These are phyloP conservation scores for Fistulifera pelliculosa DNA, from an alignment of 108 stramenopile genomes.

Conservation along the genomic window DNA sequence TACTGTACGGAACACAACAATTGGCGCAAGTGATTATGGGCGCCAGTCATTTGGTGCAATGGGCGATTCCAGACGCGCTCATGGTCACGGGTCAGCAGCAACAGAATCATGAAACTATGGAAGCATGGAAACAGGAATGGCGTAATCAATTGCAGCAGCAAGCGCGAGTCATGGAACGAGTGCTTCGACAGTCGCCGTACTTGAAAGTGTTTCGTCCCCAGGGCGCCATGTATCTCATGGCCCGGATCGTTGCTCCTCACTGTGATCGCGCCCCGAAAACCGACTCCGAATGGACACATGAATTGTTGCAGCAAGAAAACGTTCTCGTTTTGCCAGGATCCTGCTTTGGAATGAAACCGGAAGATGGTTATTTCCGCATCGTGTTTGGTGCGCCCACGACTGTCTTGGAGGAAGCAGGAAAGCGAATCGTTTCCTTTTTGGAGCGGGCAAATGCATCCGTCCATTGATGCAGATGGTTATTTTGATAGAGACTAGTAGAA, in stretches of 20 bases:
- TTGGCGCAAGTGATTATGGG: constrained; percentile 83
- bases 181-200: constrained; percentile 53
- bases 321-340: constrained; percentile 85
- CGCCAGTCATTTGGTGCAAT: constrained; percentile 70
- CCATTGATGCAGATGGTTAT: not conserved
- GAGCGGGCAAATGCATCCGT: constrained; percentile 9
- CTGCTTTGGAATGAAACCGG: constrained; percentile 63
- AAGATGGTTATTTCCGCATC: constrained; percentile 49
- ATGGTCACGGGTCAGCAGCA: constrained; percentile 16
- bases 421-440: constrained; percentile 67
- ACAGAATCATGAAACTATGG: constrained; percentile 23
- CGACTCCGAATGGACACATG: constrained; percentile 67
- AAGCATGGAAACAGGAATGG: constrained; percentile 50
- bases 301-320: constrained; percentile 82
- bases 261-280: constrained; percentile 8
- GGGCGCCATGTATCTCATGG: constrained; percentile 90
- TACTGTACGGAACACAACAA: constrained; percentile 59
- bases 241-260: constrained; percentile 33
- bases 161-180: constrained; percentile 37
- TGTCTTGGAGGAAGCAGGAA: constrained; percentile 39
- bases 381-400: constrained; percentile 70
- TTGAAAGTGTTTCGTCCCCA: constrained; percentile 52
- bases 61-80: constrained; percentile 64
- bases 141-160: constrained; percentile 51
- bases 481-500: not conserved